Conservation (phyloP, 345 rosid species). For the Citrus trifoliata region DNA sequence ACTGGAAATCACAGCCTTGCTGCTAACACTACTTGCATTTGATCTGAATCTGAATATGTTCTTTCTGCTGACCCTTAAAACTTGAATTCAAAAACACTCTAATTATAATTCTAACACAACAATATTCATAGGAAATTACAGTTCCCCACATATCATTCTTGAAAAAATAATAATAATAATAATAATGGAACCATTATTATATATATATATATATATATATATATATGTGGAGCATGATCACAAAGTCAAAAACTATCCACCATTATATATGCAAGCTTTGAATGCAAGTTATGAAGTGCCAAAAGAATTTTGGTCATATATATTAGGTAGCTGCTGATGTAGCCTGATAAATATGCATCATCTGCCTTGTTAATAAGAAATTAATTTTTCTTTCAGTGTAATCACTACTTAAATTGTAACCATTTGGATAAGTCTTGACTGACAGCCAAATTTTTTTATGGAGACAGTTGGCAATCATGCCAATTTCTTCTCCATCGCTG, state of each 20-base stretch:
- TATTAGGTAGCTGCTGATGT: background rate
- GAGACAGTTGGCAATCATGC: constrained; percentile 14
- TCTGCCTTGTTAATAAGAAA: background rate
- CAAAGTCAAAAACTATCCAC: background rate
- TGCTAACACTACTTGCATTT: background rate
- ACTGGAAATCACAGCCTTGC: background rate
- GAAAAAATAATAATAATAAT: too few species aligned
- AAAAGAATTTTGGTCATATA: too few species aligned
- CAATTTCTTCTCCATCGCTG: background rate
- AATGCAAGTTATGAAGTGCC: background rate
- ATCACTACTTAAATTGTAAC: background rate
- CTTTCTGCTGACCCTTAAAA: background rate
- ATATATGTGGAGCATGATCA: background rate
- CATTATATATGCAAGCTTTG: background rate
- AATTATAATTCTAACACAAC: too few species aligned
- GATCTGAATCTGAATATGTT: background rate
- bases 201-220: too few species aligned
- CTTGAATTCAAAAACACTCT: background rate
- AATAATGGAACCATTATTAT: too few species aligned
- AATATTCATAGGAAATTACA: background rate
- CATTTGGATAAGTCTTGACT: background rate
- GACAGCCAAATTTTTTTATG: constrained; percentile 12
- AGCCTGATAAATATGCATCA: background rate
- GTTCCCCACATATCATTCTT: background rate
- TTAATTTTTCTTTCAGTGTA: background rate